Percentiles rank a stretch among this genome's conserved stretches.
Conservation (phyloP, 2,329 filamentous ascomycete species). For the Elsinoe ampelina region DNA sequence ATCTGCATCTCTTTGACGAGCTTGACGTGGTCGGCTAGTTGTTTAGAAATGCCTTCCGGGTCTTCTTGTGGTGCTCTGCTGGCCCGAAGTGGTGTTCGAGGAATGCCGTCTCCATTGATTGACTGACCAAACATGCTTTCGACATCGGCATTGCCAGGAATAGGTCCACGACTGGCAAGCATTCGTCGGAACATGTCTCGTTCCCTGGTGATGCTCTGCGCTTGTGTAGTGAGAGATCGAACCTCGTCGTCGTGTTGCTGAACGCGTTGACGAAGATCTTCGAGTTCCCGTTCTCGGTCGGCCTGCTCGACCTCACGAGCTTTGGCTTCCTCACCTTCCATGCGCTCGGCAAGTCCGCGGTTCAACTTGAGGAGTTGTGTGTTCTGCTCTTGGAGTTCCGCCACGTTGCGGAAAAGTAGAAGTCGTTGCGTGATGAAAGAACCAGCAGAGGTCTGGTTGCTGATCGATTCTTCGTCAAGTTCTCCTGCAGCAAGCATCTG, state of each 20-base stretch:
- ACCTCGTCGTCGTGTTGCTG: slow-evolving; percentile 78
- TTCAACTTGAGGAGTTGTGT: slow-evolving; percentile 72
- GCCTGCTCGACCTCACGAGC: slow-evolving; percentile 46
- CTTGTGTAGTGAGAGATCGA: slow-evolving; percentile 67
- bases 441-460: slow-evolving; percentile 74
- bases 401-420: slow-evolving; percentile 79
- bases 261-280: slow-evolving; percentile 61
- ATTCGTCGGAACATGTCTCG: slow-evolving; percentile 96
- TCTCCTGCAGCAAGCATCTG: slow-evolving; percentile 71
- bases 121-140: slow-evolving; percentile 64
- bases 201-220: slow-evolving; percentile 90
- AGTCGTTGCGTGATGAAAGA: slow-evolving; percentile 81
- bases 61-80: slow-evolving; percentile 26
- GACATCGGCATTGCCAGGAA: slow-evolving; percentile 48
- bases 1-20: slow-evolving; percentile 78
- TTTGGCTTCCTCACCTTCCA: slow-evolving; percentile 82
- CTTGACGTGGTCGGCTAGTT: slow-evolving; percentile 62
- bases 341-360: slow-evolving; percentile 73
- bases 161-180: slow-evolving; percentile 63
- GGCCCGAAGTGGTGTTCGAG: slow-evolving; percentile 37
- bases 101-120: slow-evolving; percentile 46
- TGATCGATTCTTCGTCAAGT: slow-evolving; percentile 58
- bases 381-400: slow-evolving; percentile 81
- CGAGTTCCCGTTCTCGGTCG: slow-evolving; percentile 58
- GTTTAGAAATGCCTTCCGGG: slow-evolving; percentile 43